phyloP scores from a whole-genome alignment of 345 rosid genomes.

The Melaleuca alternifolia region DNA sequence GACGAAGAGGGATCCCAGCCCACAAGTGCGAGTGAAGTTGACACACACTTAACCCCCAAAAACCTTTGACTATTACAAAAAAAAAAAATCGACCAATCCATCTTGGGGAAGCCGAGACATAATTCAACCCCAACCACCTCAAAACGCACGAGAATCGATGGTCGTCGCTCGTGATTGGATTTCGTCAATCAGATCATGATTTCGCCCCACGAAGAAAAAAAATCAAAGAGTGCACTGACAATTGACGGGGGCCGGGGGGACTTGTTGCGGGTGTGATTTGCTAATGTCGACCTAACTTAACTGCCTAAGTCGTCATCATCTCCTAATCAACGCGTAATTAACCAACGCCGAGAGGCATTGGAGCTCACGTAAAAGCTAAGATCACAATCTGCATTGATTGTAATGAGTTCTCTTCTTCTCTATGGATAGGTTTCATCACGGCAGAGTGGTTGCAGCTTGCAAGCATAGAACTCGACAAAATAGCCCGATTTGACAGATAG shows the following conservation, averaged over 20 bases:
- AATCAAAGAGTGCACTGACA: not conserved
- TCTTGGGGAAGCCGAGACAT: not conserved
- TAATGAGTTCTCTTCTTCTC: not conserved
- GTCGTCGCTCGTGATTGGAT: not conserved
- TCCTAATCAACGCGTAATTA: not conserved
- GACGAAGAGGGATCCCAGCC: not conserved
- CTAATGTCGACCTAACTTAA: slow-evolving; percentile 7
- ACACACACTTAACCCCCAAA: not conserved
- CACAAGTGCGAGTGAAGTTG: not conserved
- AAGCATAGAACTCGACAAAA: not conserved
- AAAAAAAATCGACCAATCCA: not conserved
- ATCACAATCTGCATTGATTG: not conserved
- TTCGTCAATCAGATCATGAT: not conserved
- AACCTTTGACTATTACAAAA: not conserved
- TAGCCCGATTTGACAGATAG: not conserved
- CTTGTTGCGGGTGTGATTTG: not conserved
- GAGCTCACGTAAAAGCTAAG: not conserved
- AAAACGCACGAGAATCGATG: not conserved
- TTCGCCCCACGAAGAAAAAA: not conserved
- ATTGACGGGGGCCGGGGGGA: not conserved
- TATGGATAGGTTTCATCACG: not conserved
- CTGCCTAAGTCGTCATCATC: not conserved
- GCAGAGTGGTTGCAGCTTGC: not conserved
- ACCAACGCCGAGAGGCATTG: not conserved
- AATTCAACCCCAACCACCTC: slow-evolving; percentile 8